Conservation (phyloP, 1,139 yeast genomes). For the Yamadazyma triangularis region DNA sequence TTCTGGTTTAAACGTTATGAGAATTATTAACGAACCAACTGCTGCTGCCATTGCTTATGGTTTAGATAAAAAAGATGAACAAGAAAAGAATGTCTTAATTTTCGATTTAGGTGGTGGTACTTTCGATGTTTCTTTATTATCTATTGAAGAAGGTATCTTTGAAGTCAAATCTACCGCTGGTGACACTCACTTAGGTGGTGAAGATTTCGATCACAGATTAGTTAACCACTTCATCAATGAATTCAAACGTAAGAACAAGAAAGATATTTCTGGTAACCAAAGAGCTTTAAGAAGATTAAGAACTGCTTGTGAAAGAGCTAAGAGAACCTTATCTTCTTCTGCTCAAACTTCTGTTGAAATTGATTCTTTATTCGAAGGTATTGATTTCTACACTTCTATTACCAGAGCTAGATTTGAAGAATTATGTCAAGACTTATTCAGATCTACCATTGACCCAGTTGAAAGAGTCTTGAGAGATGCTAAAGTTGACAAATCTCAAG, state of each 20-base stretch:
- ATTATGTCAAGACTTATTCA: conserved; percentile 82
- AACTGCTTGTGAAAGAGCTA: conserved; percentile 99
- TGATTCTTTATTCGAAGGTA: conserved; percentile 94
- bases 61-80: conserved; percentile 61
- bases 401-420: conserved; percentile 99
- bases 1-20: conserved; percentile 56
- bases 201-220: conserved; percentile 96
- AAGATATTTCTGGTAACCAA: conserved; percentile 85
- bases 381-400: conserved; percentile 92
- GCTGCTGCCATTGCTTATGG: conserved; percentile 65
- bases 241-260: conserved; percentile 95
- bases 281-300: conserved; percentile 98
- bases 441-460: conserved; percentile 94
- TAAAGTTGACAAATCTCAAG: conserved; percentile 81
- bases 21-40: conserved; percentile 60
- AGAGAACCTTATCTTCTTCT: conserved; percentile 96
- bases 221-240: conserved; percentile 92
- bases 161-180: conserved; percentile 99
- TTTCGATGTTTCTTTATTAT: conserved; percentile 94
- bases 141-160: conserved; percentile 98
- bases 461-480: conserved; percentile 98
- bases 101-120: conserved; percentile 99
- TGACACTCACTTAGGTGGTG: conserved; percentile 99
- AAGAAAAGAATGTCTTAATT: conserved; percentile 76
- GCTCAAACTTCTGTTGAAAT: conserved; percentile 96